Conservation (phyloP, 768 basidiomycete species). For the Baorangia bicolor region DNA sequence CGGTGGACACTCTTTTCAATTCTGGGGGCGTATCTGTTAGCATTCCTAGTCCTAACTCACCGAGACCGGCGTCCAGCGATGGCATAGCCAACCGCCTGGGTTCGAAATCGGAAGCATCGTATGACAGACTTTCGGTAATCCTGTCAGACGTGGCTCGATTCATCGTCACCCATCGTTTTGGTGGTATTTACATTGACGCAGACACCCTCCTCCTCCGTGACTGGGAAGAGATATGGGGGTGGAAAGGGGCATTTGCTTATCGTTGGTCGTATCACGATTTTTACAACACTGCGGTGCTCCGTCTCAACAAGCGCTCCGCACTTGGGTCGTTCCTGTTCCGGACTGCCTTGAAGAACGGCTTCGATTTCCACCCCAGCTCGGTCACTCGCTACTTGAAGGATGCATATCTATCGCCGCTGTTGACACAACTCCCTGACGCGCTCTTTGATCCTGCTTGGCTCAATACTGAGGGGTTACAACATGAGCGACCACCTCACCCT, state of each 20-base stretch:
- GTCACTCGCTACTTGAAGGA: conserved; percentile 84
- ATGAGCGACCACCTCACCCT: conserved; percentile 90
- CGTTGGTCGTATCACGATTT: conserved; percentile 90
- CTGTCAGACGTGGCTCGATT: conserved; percentile 97
- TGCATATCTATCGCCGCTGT: conserved; percentile 69
- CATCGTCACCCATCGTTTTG: conserved; percentile 88
- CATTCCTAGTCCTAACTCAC: conserved; percentile 37
- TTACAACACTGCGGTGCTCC: conserved; percentile 92
- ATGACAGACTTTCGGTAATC: conserved; percentile 86
- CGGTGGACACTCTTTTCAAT: conserved; percentile 78
- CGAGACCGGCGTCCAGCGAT: conserved; percentile 8
- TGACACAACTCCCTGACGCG: conserved; percentile 85
- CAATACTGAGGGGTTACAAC: conserved; percentile 86
- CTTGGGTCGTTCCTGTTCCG: conserved; percentile 89
- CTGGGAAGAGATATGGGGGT: conserved; percentile 97
- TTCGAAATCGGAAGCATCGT: conserved; percentile 53
- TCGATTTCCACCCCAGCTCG: conserved; percentile 96
- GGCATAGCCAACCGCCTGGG: conserved; percentile 47
- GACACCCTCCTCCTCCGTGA: conserved; percentile 91
- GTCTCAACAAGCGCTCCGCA: conserved; percentile 85
- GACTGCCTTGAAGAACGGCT: conserved; percentile 84
- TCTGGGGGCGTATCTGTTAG: conserved; percentile 78
- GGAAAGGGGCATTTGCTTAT: conserved; percentile 93
- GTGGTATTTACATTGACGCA: conserved; percentile 92
- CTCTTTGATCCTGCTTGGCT: conserved; percentile 94